Evolutionary conservation across 202 grass and related monocot genomes (phyloP), one percentile per base, ranked within the genome.

Genomic region (Dendrocalamus latiflorus): DNA sequence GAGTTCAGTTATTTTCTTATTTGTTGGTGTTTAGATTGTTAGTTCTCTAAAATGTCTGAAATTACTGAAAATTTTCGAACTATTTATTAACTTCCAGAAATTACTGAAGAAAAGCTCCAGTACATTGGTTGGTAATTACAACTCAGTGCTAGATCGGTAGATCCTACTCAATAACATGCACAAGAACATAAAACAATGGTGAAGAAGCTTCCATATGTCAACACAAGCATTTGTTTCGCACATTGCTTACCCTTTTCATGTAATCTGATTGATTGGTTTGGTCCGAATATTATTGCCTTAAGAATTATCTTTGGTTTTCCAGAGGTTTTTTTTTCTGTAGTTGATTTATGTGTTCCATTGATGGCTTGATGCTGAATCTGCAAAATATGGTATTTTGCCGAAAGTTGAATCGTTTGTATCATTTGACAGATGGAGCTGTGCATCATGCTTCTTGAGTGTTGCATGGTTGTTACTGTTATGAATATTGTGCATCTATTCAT

Each of bases 381-480:
- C 75, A 51, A 45, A 78, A 18, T 53, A 9, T 61, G 55, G 8
- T 44, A 63, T 59, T 75, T 8, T 53, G 25, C 71, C 0, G 20
- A 70, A 25, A 84, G 14, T 37, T 61, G 38, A 74, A 48, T 74
- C 82, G 3, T 33, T 62, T 71, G 33, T 49, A 78, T 77, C 73
- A 76, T 70, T 28, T 85, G 50, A 76, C 65, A 98, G 95, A 98
- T 95, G 93, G 95, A 98, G 81, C 61, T 98, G 41, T 91, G 89
- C 64, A 90, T 93, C 43, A 95, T 98, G 93, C 80, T 98, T 70
- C 93, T 98, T 5, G 93, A n/a, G n/a, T n/a, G n/a, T n/a, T n/a
- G n/a, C n/a, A n/a, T n/a, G n/a, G n/a, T n/a, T n/a, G n/a, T n/a
- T n/a, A n/a, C n/a, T n/a, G n/a, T n/a, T n/a, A n/a, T n/a, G n/a